Base-by-base conservation (phyloP, 2,329 filamentous ascomycete species). In the Penicillium sp. region DNA sequence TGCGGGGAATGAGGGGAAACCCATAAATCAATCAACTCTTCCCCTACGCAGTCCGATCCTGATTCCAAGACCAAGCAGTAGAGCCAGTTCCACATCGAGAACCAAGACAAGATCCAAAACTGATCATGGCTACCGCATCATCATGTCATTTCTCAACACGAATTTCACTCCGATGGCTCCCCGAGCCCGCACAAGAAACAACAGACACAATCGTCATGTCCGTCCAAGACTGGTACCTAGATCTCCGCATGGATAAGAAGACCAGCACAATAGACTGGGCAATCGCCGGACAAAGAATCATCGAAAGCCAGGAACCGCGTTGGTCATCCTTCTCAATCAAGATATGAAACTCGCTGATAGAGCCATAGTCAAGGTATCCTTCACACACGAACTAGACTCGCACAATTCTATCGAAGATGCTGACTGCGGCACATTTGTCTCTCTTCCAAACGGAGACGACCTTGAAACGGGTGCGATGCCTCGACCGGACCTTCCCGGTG, bases 181-280 rank as follows among this genome's bases (percentile, higher is more conserved):
- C 65, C 6, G 65, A 64, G 11, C 48, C 61, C 0, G 47, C 65
- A 1, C 62, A 58, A 17, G 67, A 70, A 41, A 65, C 60, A 23
- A 69, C 67, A 9, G 64, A 70, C 35, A 70, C 67, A 5, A 52
- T 67, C 4, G 64, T 69, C 34, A 58, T 69, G 44, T 65, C 64
- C 7, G 62, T 70, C 0, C 60, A 60, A 7, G 60, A 59, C 31
- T 70, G 65, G 57, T 70, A 66, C 36, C 57, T 69, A 3, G 67
- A 70, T 47, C 50, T 70, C 1, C 62, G 67, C 9, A 59, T 70
- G 11, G 56, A 63, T 28, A 64, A 62, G 39, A 15, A 41, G 4
- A 54, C 65, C 0, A 45, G 50, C 2, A 47, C 44, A 2, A 61
- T 69, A 22, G 66, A 69, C 45, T 70, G 67, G 67, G 66, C 62